Percentiles rank a stretch among this genome's conserved stretches.
Evolutionary conservation across 2,329 filamentous ascomycete species (phyloP).

Genomic region (Cladosporium velox): DNA sequence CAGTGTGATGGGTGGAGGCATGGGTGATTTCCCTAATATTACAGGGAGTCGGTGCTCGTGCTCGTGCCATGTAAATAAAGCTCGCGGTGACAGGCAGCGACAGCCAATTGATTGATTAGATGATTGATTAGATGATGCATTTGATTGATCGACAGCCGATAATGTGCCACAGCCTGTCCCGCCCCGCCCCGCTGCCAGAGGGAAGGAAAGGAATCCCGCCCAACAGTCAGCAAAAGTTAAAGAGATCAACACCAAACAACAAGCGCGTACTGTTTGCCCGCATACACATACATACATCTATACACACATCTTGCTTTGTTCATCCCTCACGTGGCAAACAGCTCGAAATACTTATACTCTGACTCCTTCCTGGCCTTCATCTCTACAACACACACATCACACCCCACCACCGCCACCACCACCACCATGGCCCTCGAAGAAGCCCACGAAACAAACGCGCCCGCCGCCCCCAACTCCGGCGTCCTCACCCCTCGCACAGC

Average conservation of each 20-base stretch:
- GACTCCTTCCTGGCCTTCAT: too few relatives aligned
- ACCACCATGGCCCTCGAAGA: conserved; percentile 20
- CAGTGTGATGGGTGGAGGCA: conserved; percentile 2
- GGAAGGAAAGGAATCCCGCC: not conserved
- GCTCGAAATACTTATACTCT: not conserved
- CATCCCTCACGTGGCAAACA: too few relatives aligned
- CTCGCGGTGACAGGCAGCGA: not conserved
- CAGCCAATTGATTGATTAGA: too few relatives aligned
- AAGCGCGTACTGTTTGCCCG: not conserved
- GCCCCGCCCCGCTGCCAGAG: not conserved
- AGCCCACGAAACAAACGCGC: conserved; percentile 25
- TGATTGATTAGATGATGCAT: too few relatives aligned
- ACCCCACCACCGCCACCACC: not conserved
- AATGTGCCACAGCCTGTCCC: not conserved
- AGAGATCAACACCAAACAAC: not conserved
- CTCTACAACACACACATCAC: not conserved
- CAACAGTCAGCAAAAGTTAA: conserved; percentile 6
- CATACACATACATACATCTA: not conserved
- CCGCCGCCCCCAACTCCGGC: conserved; percentile 20
- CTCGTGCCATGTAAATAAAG: conserved; percentile 9
- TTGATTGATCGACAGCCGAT: not conserved
- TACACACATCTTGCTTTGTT: too few relatives aligned
- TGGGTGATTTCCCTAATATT: conserved; percentile 12
- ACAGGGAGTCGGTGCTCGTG: not conserved
- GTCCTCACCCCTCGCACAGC: conserved; percentile 23